Percentiles rank a stretch among this genome's conserved stretches.
phyloP scores from a whole-genome alignment of 257 asterid species.

The Echites panduratus region DNA sequence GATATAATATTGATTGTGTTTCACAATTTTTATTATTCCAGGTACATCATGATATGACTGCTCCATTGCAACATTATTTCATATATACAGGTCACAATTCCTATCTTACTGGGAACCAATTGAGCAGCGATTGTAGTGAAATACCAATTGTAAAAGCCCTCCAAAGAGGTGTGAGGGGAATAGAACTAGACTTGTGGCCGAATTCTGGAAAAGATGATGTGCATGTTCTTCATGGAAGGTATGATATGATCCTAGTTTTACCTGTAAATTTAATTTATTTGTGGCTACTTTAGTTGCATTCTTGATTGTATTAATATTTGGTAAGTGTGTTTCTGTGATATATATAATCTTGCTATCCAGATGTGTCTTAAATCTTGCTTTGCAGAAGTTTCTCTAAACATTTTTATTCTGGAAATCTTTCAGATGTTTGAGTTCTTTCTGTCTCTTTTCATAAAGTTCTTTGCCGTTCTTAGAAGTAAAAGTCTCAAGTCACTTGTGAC shows the following conservation, averaged over 20 bases:
- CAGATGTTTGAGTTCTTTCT: neutral
- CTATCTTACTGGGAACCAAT: constrained; percentile 85
- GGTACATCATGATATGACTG: constrained; percentile 96
- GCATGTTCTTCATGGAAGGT: constrained; percentile 97
- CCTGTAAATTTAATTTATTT: neutral
- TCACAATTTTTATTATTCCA: constrained; percentile 39
- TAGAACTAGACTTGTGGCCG: constrained; percentile 92
- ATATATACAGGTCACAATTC: constrained; percentile 95
- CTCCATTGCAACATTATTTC: constrained; percentile 95
- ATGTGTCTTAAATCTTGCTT: neutral
- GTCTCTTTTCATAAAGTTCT: neutral
- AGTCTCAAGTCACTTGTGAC: neutral
- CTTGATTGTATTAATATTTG: neutral
- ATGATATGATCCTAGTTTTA: constrained; percentile 27
- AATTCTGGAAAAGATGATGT: constrained; percentile 67
- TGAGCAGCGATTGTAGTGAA: constrained; percentile 92
- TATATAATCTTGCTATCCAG: neutral
- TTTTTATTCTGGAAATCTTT: neutral
- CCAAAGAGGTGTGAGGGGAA: constrained; percentile 86
- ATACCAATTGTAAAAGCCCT: constrained; percentile 68
- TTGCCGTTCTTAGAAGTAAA: neutral
- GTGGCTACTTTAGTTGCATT: neutral
- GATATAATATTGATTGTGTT: constrained; percentile 13
- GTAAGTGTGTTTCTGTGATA: neutral
- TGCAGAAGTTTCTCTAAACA: neutral